These are phyloP conservation scores for Acanthamoeba royreba DNA, from an alignment of 208 protist genomes.

Conservation along the genomic window DNA sequence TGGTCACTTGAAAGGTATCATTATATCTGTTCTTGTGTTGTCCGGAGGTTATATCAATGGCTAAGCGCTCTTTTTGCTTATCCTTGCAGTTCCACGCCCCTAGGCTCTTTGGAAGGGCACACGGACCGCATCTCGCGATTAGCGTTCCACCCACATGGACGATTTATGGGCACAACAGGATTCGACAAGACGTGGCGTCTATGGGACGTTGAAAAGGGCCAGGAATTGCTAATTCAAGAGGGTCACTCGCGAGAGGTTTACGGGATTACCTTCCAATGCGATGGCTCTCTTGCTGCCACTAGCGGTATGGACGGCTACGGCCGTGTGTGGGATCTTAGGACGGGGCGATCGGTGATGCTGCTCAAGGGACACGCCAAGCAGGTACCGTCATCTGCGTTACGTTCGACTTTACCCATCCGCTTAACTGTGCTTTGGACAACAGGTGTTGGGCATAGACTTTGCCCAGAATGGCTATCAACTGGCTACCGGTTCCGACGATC, in stretches of 20 bases:
- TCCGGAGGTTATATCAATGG: background rate
- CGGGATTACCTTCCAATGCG: constrained; percentile 72
- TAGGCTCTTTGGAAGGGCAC: constrained; percentile 57
- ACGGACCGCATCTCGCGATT: constrained; percentile 54
- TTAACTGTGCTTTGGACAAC: background rate
- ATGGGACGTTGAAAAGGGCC: constrained; percentile 68
- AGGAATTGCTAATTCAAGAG: constrained; percentile 74
- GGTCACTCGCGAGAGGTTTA: constrained; percentile 74
- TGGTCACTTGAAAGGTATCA: constrained; percentile 49
- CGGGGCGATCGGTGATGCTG: constrained; percentile 55
- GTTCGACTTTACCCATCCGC: background rate
- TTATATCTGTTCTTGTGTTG: background rate
- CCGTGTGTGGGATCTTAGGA: constrained; percentile 76
- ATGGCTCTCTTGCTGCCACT: constrained; percentile 71
- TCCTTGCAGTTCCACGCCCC: background rate
- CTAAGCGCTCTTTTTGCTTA: background rate
- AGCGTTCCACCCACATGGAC: constrained; percentile 70
- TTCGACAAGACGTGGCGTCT: constrained; percentile 77
- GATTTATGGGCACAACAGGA: constrained; percentile 51
- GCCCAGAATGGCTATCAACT: constrained; percentile 68
- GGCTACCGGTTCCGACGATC: constrained; percentile 67
- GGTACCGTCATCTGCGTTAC: background rate
- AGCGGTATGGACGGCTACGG: constrained; percentile 64
- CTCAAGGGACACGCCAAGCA: constrained; percentile 72
- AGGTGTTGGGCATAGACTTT: constrained; percentile 70